Base-by-base conservation (phyloP, 805 yeast genomes). In the Kluyveromyces lactis region DNA sequence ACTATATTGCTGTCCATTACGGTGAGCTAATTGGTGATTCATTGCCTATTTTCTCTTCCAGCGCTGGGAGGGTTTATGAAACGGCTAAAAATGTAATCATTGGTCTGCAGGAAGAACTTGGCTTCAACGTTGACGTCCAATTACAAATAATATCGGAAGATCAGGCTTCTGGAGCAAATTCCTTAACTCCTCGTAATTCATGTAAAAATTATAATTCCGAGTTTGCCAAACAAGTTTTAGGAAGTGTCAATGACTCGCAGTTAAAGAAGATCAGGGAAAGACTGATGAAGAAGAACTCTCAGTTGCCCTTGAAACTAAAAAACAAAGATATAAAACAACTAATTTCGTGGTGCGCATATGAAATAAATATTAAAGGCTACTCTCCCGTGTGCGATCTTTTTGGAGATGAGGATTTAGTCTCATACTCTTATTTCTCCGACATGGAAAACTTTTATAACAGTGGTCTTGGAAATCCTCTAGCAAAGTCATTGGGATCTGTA, bases 291-390 rank as follows among this genome's bases (percentile, higher is more conserved):
- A 64, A 69, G 35, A 75, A 84, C 41, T 74, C 76, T 2, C 81
- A 77, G 2, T 63, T 67, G 47, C 64, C 74, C 47, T 47, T 83
- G 40, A 69, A 77, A 3, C 30, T 27, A 15, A 27, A 27, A 7
- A 53, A 66, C 2, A 50, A 56, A 28, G 92, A 85, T 50, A 71
- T 77, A 18, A 60, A 56, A 30, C 60, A 58, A 18, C 50, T 84
- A 47, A 77, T 81, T 50, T 65, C 69, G 11, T 70, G 77, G 62
- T 84, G 94, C 62, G 87, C 86, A 3, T 86, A 70, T 55, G 95
- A 85, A 60, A 62, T 82, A 32, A 84, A 83, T 41, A 83, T 76
- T 8, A 69, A 67, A 43, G 94, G 94, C 12, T 56, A 62, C 40
- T 81, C 90, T n/a, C 69, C 71, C 29, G 75, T 83, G 46, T 85